A percentile compares a stretch with the other conserved stretches of the same genome.
Conservation (phyloP, 2,329 filamentous ascomycete genomes). For the Lachnellula cervina region DNA sequence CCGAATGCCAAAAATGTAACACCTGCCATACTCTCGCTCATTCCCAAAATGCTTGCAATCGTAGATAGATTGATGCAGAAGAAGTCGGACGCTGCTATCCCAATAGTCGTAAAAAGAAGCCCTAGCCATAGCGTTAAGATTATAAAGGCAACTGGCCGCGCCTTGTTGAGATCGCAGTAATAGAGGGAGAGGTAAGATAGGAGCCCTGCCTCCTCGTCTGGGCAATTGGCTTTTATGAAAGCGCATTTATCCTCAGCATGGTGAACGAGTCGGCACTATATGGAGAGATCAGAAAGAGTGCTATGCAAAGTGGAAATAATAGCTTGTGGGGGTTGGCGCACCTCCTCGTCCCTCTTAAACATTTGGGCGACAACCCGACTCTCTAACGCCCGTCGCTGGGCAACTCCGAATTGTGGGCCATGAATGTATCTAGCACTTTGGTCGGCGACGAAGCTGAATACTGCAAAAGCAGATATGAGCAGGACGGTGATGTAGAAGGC, state of each 20-base stretch:
- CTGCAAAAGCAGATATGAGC: constrained; percentile 26
- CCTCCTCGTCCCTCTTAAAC: constrained; percentile 31
- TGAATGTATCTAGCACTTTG: constrained; percentile 27
- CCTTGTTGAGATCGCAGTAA: constrained; percentile 71
- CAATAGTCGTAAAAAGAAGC: constrained; percentile 91
- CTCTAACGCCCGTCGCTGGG: constrained; percentile 25
- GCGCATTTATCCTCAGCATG: constrained; percentile 74
- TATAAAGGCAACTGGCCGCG: constrained; percentile 71
- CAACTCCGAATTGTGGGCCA: constrained; percentile 25
- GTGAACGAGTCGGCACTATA: constrained; percentile 74
- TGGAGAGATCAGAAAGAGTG: neutral
- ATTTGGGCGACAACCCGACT: constrained; percentile 21
- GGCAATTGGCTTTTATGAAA: constrained; percentile 77
- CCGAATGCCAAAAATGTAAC: constrained; percentile 96
- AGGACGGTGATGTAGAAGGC: constrained; percentile 32
- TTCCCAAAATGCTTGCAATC: constrained; percentile 79
- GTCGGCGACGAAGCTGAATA: constrained; percentile 29
- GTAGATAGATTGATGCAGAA: constrained; percentile 96
- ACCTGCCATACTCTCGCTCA: constrained; percentile 93
- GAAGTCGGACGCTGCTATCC: constrained; percentile 96
- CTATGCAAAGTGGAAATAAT: neutral
- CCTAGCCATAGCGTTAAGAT: constrained; percentile 79
- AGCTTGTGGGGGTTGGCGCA: constrained; percentile 8
- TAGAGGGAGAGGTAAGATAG: constrained; percentile 85
- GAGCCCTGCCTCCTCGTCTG: constrained; percentile 84